Conservation (phyloP, 305 asterid genomes). For the Vinca major region DNA sequence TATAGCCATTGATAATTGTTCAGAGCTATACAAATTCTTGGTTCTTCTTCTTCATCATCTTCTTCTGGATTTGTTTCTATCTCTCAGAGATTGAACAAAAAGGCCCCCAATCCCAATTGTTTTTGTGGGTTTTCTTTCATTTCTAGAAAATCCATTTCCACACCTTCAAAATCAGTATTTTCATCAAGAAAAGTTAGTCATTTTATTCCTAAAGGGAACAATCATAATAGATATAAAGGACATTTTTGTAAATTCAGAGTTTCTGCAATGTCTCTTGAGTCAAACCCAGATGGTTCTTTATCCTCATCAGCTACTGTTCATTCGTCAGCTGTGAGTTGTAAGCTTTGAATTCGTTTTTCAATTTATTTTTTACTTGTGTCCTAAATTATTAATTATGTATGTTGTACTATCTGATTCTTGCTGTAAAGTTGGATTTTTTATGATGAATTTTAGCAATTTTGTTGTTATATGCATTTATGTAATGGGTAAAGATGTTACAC, state of each 20-base stretch:
- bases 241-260: slow-evolving; percentile 27
- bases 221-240: slow-evolving; percentile 17
- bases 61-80: slow-evolving; percentile 38
- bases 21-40: slow-evolving; percentile 63
- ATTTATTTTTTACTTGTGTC: background rate
- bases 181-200: slow-evolving; percentile 18
- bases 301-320: slow-evolving; percentile 21
- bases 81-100: slow-evolving; percentile 41
- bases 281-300: slow-evolving; percentile 40
- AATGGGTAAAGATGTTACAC: background rate
- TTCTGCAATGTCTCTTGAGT: slow-evolving; percentile 47
- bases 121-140: slow-evolving; percentile 25
- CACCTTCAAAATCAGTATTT: slow-evolving; percentile 9
- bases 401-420: too few species aligned
- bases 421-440: too few species aligned
- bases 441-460: background rate
- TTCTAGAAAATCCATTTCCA: slow-evolving; percentile 36
- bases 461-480: background rate
- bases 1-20: slow-evolving; percentile 44
- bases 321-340: slow-evolving; percentile 17
- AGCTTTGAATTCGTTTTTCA: background rate
- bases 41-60: slow-evolving; percentile 52
- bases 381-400: too few species aligned
- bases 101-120: slow-evolving; percentile 25
- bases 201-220: slow-evolving; percentile 25